phyloP scores from a whole-genome alignment of 2,329 filamentous ascomycete genomes.

The Phialophora expanda region DNA sequence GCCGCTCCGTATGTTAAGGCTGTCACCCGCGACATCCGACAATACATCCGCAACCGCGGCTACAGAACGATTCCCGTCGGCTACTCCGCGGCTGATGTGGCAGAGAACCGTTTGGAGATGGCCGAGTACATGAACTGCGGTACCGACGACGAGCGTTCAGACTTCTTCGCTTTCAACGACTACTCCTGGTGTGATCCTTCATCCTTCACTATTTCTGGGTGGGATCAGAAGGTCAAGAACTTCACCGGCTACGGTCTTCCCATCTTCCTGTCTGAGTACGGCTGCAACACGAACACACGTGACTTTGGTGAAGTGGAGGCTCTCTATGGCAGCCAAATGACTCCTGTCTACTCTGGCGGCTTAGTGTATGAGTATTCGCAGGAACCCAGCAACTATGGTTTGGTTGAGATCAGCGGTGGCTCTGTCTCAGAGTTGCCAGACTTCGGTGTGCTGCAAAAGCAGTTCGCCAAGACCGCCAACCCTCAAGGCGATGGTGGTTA shows the following conservation, averaged over 20 bases:
- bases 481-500: slow-evolving; percentile 65
- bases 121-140: slow-evolving; percentile 95
- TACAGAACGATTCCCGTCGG: slow-evolving; percentile 74
- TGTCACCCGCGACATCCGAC: slow-evolving; percentile 75
- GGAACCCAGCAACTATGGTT: slow-evolving; percentile 79
- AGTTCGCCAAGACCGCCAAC: slow-evolving; percentile 56
- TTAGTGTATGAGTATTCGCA: slow-evolving; percentile 93
- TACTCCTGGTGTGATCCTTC: slow-evolving; percentile 83
- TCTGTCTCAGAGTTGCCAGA: slow-evolving; percentile 65
- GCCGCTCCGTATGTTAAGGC: slow-evolving; percentile 78
- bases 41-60: slow-evolving; percentile 67
- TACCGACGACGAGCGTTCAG: slow-evolving; percentile 77
- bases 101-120: slow-evolving; percentile 82
- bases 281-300: slow-evolving; percentile 82
- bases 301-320: slow-evolving; percentile 78
- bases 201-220: slow-evolving; percentile 72
- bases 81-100: slow-evolving; percentile 78
- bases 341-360: slow-evolving; percentile 87
- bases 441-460: slow-evolving; percentile 63
- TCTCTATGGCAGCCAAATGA: slow-evolving; percentile 85
- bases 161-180: slow-evolving; percentile 90
- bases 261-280: slow-evolving; percentile 94
- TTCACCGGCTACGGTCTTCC: slow-evolving; percentile 86
- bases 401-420: slow-evolving; percentile 68
- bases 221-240: slow-evolving; percentile 86